Base-by-base conservation (phyloP, 2,329 filamentous ascomycete genomes). In the Fusarium decemcellulare region DNA sequence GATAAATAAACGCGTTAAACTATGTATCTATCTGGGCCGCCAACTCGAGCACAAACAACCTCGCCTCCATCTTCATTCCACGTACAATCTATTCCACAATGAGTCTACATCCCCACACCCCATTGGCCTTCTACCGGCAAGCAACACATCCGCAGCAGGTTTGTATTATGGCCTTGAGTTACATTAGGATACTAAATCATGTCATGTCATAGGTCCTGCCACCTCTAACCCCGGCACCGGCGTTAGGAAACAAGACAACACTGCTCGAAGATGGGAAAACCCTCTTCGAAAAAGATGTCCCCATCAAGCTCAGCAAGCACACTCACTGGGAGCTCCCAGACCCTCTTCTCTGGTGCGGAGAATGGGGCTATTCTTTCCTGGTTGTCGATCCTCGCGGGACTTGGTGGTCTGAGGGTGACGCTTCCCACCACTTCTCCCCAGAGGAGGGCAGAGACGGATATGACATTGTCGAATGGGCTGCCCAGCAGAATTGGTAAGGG, bases 261-360 rank as follows among this genome's bases (percentile, higher is more conserved):
- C 48, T 51, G 2, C 34, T 51, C 18, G 48, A 51, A 51, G 48
- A 51, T 51, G 34, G 48, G 8, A 51, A 51, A 10, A 51, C 48
- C 2, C 48, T 51, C 6, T 51, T 51, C 16, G 18, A 51, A 6
- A 51, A 39, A 32, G 48, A 51, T 27, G 7, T 51, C n/a, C 29
- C 34, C 2, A 39, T 51, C 48, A 30, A 59, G 29, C 56, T 59
- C 6, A 52, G 46, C 9, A 34, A 59, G 29, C 44, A 59, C 27
- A 59, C 56, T 15, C 27, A 59, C 16, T 59, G 56, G 56, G 56
- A 59, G 10, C 30, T 59, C 1, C 56, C 56, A 9, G 56, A 52
- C 27, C 56, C 56, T 23, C 29, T 59, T 12, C 39, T 9, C 6
- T 59, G 56, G 56, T 59, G 56, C 8, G 47, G 46, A 14, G 16